Conservation (phyloP, 2,329 filamentous ascomycete species). For the Aschersonia sp. region DNA sequence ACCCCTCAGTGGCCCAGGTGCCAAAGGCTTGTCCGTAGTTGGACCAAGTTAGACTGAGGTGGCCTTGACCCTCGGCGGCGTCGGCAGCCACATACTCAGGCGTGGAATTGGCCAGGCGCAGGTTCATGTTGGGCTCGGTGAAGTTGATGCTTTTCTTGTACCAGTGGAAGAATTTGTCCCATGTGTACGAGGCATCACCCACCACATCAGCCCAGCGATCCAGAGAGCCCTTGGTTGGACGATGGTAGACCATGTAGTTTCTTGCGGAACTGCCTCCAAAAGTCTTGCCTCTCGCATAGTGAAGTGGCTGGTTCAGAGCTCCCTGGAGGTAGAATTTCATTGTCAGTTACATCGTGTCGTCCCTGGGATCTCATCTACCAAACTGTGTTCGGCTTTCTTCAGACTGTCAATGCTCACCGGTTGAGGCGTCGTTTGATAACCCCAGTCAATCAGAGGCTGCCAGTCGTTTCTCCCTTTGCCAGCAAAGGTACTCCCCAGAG, state of each 20-base stretch:
- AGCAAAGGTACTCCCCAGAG: conserved; percentile 2
- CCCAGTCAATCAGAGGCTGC: conserved; percentile 16
- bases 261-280: conserved; percentile 15
- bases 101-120: conserved; percentile 9
- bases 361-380: not conserved
- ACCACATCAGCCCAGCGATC: conserved; percentile 16
- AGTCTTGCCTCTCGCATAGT: conserved; percentile 16
- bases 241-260: conserved; percentile 15
- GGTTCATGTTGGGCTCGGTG: conserved; percentile 11
- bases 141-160: conserved; percentile 17
- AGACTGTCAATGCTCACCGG: not conserved
- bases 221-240: conserved; percentile 10
- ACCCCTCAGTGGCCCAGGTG: conserved; percentile 12
- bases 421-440: conserved; percentile 1
- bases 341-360: not conserved
- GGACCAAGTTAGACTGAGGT: too few species aligned
- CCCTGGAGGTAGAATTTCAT: not conserved
- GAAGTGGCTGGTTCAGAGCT: conserved; percentile 7
- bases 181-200: conserved; percentile 14
- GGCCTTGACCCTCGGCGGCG: not conserved
- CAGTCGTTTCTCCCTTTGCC: conserved; percentile 6
- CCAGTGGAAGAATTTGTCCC: conserved; percentile 15
- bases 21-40: conserved; percentile 5
- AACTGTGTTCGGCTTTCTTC: not conserved
- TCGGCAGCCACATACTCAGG: conserved; percentile 8